Conservation (phyloP, 805 yeast species). For the Scheffersomyces stipitis region DNA sequence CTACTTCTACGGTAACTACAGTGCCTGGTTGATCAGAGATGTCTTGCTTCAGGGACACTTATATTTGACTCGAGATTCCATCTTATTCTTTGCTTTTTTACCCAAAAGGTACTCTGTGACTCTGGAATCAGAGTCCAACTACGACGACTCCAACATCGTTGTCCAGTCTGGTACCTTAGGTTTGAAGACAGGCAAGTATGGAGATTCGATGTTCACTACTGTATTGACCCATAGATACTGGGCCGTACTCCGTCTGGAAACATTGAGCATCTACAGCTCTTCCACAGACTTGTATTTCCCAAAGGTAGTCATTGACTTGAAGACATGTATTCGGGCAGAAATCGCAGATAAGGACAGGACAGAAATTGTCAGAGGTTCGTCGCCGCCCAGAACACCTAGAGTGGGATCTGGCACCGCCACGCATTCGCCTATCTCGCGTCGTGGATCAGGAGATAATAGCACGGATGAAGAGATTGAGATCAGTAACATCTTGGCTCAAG, state of each 20-base stretch:
- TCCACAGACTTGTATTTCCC: slow-evolving; percentile 89
- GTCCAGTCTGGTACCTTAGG: slow-evolving; percentile 41
- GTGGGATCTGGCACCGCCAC: not conserved
- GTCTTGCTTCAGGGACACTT: slow-evolving; percentile 85
- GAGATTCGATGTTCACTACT: slow-evolving; percentile 34
- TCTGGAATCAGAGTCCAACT: slow-evolving; percentile 3
- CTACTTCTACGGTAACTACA: slow-evolving; percentile 56
- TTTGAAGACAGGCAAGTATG: slow-evolving; percentile 37
- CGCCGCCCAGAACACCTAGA: slow-evolving; percentile 1
- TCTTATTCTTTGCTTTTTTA: slow-evolving; percentile 76
- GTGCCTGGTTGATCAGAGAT: slow-evolving; percentile 80
- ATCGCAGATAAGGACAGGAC: slow-evolving; percentile 30
- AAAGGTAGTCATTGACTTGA: slow-evolving; percentile 66
- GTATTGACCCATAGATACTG: slow-evolving; percentile 59
- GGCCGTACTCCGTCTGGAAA: slow-evolving; percentile 72
- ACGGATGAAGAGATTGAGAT: slow-evolving; percentile 23
- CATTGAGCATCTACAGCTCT: slow-evolving; percentile 64
- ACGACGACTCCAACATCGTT: slow-evolving; percentile 24
- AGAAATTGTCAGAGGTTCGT: not conserved
- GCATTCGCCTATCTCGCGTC: slow-evolving; percentile 4
- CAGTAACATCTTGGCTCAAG: slow-evolving; percentile 15
- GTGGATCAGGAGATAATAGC: slow-evolving; percentile 10
- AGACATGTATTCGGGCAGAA: slow-evolving; percentile 61
- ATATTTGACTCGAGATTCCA: slow-evolving; percentile 61
- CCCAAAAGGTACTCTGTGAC: slow-evolving; percentile 44